phyloP scores from a whole-genome alignment of 2,329 filamentous ascomycete genomes.

The Cercospora sp. region DNA sequence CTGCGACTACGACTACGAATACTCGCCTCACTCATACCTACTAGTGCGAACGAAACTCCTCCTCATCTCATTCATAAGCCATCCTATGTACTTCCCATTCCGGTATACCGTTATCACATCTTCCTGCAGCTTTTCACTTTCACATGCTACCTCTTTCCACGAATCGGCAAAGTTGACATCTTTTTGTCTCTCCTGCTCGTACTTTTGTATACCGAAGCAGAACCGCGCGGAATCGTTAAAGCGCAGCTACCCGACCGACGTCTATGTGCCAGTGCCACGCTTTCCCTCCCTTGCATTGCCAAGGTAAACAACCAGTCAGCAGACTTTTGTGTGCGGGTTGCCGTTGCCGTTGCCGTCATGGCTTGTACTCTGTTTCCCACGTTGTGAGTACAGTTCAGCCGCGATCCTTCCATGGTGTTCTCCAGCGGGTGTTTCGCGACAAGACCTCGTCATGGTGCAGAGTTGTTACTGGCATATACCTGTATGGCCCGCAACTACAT shows the following conservation, averaged over 20 bases:
- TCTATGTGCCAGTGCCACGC: neutral
- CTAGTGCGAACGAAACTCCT: neutral
- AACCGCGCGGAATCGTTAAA: neutral
- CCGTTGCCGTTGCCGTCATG: neutral
- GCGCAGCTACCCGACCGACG: neutral
- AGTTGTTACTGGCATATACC: neutral
- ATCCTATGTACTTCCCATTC: neutral
- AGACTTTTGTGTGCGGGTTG: neutral
- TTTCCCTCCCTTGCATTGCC: neutral
- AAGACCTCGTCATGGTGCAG: neutral
- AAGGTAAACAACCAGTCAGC: neutral
- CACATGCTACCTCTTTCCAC: neutral
- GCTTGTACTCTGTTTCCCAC: neutral
- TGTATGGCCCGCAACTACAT: neutral
- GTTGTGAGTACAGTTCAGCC: neutral
- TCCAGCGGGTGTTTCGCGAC: neutral
- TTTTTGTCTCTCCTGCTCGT: neutral
- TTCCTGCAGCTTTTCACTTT: neutral
- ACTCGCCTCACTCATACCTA: neutral
- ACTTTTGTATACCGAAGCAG: neutral
- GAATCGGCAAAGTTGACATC: neutral
- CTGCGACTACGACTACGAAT: neutral
- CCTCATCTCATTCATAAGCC: neutral
- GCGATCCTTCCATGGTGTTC: neutral
- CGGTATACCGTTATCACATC: neutral